Evolutionary conservation across 2,329 filamentous ascomycete genomes (phyloP).

Genomic region (Geosmithia flava): DNA sequence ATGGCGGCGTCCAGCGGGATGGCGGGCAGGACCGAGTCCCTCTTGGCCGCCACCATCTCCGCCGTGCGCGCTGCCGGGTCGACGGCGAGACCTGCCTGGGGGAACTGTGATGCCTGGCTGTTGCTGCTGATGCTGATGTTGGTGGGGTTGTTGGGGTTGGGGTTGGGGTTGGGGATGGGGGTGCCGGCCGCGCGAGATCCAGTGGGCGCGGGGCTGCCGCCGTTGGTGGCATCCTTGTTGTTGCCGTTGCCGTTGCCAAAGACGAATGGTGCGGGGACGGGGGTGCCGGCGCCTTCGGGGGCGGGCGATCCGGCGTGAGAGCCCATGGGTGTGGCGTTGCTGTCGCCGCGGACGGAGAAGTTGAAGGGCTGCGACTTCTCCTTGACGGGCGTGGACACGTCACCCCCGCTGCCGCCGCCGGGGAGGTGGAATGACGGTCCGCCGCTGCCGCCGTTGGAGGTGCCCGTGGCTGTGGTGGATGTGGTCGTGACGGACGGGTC

Average conservation of each 20-base stretch:
- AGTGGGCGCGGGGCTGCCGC: constrained; percentile 40
- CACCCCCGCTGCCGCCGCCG: constrained; percentile 8
- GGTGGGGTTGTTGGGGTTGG: no score
- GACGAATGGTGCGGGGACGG: constrained; percentile 42
- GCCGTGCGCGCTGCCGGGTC: constrained; percentile 37
- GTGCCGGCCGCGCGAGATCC: constrained; percentile 37
- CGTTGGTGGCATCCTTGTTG: constrained; percentile 18
- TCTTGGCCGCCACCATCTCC: constrained; percentile 49
- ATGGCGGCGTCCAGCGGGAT: constrained; percentile 84
- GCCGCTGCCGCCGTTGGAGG: constrained; percentile 29
- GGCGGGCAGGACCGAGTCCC: constrained; percentile 70
- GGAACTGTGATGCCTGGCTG: constrained; percentile 16
- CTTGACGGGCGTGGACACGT: constrained; percentile 47
- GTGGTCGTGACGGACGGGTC: constrained; percentile 37
- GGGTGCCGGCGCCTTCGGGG: constrained; percentile 64
- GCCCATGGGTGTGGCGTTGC: constrained; percentile 66
- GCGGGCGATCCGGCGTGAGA: constrained; percentile 82
- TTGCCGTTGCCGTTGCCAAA: constrained; percentile 28
- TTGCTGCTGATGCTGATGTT: constrained; percentile 5
- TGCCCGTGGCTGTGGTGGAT: constrained; percentile 7
- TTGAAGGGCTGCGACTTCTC: constrained; percentile 56
- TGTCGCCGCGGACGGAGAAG: constrained; percentile 49
- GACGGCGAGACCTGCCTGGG: constrained; percentile 32
- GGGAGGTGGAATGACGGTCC: constrained; percentile 18
- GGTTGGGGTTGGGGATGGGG: constrained; percentile 22